phyloP scores from a whole-genome alignment of 176 grass and related monocot species.

The Neostapfia colusana region DNA sequence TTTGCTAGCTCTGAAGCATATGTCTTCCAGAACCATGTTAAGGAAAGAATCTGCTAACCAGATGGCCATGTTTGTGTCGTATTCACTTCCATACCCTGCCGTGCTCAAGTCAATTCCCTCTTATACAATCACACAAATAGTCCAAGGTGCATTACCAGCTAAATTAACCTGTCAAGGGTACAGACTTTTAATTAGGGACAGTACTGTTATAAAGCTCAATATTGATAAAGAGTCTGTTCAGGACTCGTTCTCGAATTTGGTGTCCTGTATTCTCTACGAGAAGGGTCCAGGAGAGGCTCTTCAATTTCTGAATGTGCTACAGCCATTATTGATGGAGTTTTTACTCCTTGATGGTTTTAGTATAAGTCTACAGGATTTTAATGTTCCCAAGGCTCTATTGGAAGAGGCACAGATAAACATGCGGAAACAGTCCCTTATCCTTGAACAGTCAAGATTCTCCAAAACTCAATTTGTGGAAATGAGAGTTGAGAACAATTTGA shows the following conservation, averaged over 20 bases:
- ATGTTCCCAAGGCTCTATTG: slow-evolving; percentile 55
- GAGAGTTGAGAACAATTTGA: slow-evolving; percentile 67
- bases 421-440: slow-evolving; percentile 50
- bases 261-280: slow-evolving; percentile 53
- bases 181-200: slow-evolving; percentile 42
- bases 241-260: slow-evolving; percentile 53
- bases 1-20: slow-evolving; percentile 66
- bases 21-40: slow-evolving; percentile 50
- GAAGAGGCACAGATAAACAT: slow-evolving; percentile 58
- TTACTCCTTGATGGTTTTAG: slow-evolving; percentile 79
- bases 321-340: slow-evolving; percentile 86
- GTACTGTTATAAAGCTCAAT: slow-evolving; percentile 57
- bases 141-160: slow-evolving; percentile 70
- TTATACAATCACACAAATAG: slow-evolving; percentile 66
- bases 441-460: slow-evolving; percentile 53
- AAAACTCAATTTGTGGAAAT: slow-evolving; percentile 61
- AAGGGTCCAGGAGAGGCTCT: slow-evolving; percentile 70
- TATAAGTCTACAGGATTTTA: slow-evolving; percentile 74
- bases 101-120: slow-evolving; percentile 53
- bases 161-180: slow-evolving; percentile 58
- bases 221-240: slow-evolving; percentile 64
- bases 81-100: slow-evolving; percentile 54
- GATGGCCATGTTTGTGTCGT: slow-evolving; percentile 65
- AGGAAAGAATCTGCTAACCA: slow-evolving; percentile 59
- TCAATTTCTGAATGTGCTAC: slow-evolving; percentile 70